Conservation (phyloP, 495 filamentous ascomycete genomes). For the Usnea hakonensis region DNA sequence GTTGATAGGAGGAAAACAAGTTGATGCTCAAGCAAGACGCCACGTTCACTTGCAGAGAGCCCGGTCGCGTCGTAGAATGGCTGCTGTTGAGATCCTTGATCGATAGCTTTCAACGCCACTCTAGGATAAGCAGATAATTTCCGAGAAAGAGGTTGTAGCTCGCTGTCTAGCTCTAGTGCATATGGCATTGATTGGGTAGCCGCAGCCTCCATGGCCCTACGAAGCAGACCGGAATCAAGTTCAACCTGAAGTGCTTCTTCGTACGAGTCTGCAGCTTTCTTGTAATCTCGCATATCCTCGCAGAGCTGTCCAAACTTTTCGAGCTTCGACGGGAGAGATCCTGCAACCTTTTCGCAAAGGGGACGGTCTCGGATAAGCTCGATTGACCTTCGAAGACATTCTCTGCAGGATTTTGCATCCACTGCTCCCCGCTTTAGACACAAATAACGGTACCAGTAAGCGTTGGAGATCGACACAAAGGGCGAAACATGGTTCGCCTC, state of each 20-base stretch:
- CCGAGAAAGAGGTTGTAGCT: constrained; percentile 34
- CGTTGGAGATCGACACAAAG: constrained; percentile 61
- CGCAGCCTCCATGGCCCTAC: constrained; percentile 28
- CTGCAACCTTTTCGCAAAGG: constrained; percentile 36
- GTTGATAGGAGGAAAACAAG: constrained; percentile 31
- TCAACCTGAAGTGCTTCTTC: constrained; percentile 40
- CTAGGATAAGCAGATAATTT: constrained; percentile 42
- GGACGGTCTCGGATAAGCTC: constrained; percentile 37
- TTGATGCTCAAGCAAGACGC: constrained; percentile 51
- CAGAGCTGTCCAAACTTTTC: constrained; percentile 46
- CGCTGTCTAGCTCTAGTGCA: constrained; percentile 22
- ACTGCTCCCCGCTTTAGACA: constrained; percentile 40
- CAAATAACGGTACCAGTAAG: constrained; percentile 63
- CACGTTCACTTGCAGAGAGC: constrained; percentile 33
- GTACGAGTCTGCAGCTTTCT: constrained; percentile 37
- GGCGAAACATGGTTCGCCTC: constrained; percentile 17
- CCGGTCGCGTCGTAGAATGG: constrained; percentile 39
- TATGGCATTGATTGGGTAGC: constrained; percentile 20
- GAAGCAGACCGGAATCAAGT: constrained; percentile 38
- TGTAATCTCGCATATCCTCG: constrained; percentile 31
- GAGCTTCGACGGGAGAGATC: constrained; percentile 45
- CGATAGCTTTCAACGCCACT: constrained; percentile 28
- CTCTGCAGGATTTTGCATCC: constrained; percentile 31
- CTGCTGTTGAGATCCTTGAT: constrained; percentile 1
- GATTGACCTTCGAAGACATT: constrained; percentile 44